Evolutionary conservation across 2,329 filamentous ascomycete genomes (phyloP), one percentile per base, ranked within the genome.

Genomic region (Monilinia polystroma): DNA sequence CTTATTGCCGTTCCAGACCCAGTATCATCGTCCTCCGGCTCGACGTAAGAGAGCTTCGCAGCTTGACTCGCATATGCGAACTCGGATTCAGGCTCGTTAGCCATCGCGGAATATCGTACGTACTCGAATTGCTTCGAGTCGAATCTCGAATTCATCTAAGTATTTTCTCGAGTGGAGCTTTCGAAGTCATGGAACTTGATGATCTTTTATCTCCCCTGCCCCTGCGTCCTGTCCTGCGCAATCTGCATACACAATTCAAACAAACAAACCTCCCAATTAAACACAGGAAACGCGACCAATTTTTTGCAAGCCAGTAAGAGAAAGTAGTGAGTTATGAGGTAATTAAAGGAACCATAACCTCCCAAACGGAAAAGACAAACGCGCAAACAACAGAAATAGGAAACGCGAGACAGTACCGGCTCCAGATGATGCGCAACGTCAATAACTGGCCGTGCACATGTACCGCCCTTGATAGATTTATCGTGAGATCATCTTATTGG

Each of bases 31-130:
- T 73, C 68, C 20, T 75, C 67, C 72, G 76, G 52, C 68, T 71
- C 49, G 16, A 74, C 66, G 54, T 80, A 78, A 0, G 84, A 84
- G 12, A 87, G 78, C 71, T 84, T 86, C 73, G 84, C 81, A 10
- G 88, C 83, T 75, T 92, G 89, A 8, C 83, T 80, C 1, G 84
- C 79, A 72, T 87, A 91, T 54, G 49, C 55, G 14, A 32, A 60
- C 26, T 66, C 64, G 23, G 35, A 20, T 53, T 62, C 56, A 11
- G 49, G 38, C 18, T 54, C 56, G 56, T 43, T 53, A 5, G 8
- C 18, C 64, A 66, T 66, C 12, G 64, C 47, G 20, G 47, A 54
- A 62, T 66, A 62, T 53, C 38, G 64, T 53, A 66, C 51, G 29
- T 66, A 66, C 49, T 54, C 47, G 49, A 62, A 66, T 62, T 54